Evolutionary conservation across 139 green algal genomes (phyloP).

Genomic region (Chlorella vulgaris): DNA sequence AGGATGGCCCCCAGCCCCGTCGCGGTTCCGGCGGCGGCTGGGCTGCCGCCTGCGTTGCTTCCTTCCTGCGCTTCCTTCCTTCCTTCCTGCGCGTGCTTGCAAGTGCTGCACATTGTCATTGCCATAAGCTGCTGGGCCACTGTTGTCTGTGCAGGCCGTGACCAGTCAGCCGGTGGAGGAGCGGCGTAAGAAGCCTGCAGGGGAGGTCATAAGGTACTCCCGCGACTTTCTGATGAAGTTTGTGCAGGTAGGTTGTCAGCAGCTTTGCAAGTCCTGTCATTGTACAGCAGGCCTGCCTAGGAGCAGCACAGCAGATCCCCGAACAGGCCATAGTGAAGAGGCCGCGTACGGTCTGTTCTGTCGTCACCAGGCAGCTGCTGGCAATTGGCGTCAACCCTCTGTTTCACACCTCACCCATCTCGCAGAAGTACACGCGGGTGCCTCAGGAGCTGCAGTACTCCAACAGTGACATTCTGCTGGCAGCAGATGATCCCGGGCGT

Average conservation of each 20-base stretch:
- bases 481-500: conserved; percentile 61
- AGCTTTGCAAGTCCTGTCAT: neutral
- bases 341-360: neutral
- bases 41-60: too few species aligned
- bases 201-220: conserved; percentile 66
- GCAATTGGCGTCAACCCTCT: neutral
- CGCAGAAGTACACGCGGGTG: conserved; percentile 66
- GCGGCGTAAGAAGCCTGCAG: conserved; percentile 56
- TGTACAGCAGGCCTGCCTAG: too few species aligned
- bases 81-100: too few species aligned
- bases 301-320: neutral
- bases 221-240: conserved; percentile 80
- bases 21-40: too few species aligned
- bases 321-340: neutral
- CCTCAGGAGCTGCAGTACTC: conserved; percentile 68
- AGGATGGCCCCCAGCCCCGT: too few species aligned
- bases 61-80: too few species aligned
- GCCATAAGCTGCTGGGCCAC: too few species aligned
- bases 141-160: neutral
- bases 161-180: conserved; percentile 36
- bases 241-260: conserved; percentile 60
- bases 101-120: too few species aligned
- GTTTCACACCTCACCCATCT: neutral
- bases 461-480: conserved; percentile 71
- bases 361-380: neutral